phyloP scores from a whole-genome alignment of 176 grass and related monocot genomes.

The Hordeum marinum region DNA sequence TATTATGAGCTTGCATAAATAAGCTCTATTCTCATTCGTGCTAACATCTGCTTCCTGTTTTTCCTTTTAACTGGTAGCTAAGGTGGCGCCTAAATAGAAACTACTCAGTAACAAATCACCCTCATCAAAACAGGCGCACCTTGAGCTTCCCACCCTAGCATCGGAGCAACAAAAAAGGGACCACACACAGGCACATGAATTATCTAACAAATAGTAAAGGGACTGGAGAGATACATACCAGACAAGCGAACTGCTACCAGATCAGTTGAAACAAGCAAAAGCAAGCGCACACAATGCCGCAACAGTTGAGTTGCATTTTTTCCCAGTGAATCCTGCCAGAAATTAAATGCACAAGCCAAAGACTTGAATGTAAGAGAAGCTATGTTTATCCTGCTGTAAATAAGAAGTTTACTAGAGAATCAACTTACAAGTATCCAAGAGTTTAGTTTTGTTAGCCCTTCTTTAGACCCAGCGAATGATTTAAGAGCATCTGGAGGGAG shows the following conservation, averaged over 20 bases:
- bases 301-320: constrained; percentile 95
- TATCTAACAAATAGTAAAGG: neutral
- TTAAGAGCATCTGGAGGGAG: constrained; percentile 68
- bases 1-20: constrained; percentile 16
- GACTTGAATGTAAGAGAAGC: constrained; percentile 11
- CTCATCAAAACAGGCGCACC: neutral
- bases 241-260: constrained; percentile 86
- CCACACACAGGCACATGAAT: neutral
- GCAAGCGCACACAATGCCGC: constrained; percentile 91
- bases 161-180: constrained; percentile 16
- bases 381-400: constrained; percentile 3
- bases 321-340: constrained; percentile 85
- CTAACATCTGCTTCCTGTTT: constrained; percentile 10
- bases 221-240: constrained; percentile 41
- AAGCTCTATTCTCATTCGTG: neutral
- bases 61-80: neutral
- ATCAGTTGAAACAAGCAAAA: constrained; percentile 87
- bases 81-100: neutral
- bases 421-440: constrained; percentile 96
- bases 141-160: constrained; percentile 9
- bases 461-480: constrained; percentile 90
- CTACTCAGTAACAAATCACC: neutral
- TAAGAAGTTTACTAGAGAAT: constrained; percentile 15
- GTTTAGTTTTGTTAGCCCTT: constrained; percentile 77
- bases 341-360: constrained; percentile 26